phyloP scores from a whole-genome alignment of 371 early-diverging fungal genomes.

The Catenaria anguillulae region DNA sequence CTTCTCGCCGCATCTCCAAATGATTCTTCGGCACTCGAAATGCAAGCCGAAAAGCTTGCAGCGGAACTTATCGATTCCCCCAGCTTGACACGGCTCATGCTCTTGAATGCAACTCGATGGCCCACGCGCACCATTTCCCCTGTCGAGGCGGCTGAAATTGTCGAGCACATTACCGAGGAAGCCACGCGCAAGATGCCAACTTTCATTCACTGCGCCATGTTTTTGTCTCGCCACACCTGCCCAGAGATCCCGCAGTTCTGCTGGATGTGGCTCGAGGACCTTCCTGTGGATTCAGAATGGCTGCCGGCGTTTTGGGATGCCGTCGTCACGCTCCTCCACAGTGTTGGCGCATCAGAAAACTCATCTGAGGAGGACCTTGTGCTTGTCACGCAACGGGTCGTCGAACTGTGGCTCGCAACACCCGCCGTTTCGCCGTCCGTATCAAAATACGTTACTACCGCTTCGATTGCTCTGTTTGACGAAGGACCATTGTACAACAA shows the following conservation, averaged over 20 bases:
- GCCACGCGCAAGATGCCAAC: not conserved
- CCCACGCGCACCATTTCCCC: no score
- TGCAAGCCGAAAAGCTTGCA: not conserved
- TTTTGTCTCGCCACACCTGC: not conserved
- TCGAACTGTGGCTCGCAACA: not conserved
- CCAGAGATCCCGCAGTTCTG: not conserved
- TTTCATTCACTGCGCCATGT: not conserved
- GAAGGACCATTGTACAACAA: not conserved
- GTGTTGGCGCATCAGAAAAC: no score
- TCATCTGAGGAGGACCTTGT: not conserved
- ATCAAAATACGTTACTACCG: not conserved
- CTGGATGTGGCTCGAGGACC: not conserved
- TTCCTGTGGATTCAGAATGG: not conserved
- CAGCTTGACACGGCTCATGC: not conserved
- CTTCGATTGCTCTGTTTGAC: not conserved
- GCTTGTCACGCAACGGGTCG: not conserved
- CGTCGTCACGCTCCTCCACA: not conserved
- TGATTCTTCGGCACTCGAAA: not conserved
- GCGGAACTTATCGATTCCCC: not conserved
- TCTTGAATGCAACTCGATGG: not conserved
- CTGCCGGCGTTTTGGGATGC: not conserved
- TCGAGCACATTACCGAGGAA: not conserved
- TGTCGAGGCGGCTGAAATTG: no score
- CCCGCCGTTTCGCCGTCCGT: not conserved
- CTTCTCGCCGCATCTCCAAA: not conserved